Conservation (phyloP, 805 yeast genomes). For the Vanderwaltozyma tropicalis region DNA sequence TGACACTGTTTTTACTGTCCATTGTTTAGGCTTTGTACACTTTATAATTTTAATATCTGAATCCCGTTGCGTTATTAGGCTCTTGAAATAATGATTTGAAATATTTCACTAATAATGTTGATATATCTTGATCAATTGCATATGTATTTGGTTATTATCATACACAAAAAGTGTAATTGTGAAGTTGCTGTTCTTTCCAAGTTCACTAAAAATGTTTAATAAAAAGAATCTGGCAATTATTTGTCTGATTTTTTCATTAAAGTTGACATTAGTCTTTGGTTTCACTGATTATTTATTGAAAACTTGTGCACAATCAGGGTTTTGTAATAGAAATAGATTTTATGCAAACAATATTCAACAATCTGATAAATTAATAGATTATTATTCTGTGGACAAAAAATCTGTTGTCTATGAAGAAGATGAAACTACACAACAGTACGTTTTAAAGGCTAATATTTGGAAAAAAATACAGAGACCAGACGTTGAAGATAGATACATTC, state of each 20-base stretch:
- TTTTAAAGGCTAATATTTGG: constrained; percentile 36
- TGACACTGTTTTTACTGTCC: too few species aligned
- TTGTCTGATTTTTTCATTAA: background rate
- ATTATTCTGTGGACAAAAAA: constrained; percentile 34
- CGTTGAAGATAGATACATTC: constrained; percentile 29
- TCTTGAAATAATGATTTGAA: background rate
- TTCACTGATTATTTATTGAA: constrained; percentile 66
- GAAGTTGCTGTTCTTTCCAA: too few species aligned
- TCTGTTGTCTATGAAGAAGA: constrained; percentile 22
- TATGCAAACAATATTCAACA: constrained; percentile 39
- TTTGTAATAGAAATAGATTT: constrained; percentile 69
- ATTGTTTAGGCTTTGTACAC: too few species aligned
- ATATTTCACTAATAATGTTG: background rate
- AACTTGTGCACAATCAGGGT: constrained; percentile 70
- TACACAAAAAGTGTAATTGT: background rate
- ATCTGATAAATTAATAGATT: constrained; percentile 27
- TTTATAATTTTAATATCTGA: too few species aligned
- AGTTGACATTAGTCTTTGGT: constrained; percentile 14
- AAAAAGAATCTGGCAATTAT: too few species aligned
- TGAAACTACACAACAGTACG: constrained; percentile 11
- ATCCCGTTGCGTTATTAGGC: background rate
- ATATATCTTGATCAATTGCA: background rate
- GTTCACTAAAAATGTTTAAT: too few species aligned
- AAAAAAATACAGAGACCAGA: constrained; percentile 32
- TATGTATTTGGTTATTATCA: background rate